A percentile compares a stretch with the other conserved stretches of the same genome.
Evolutionary conservation across 345 rosid genomes (phyloP).

Genomic region (Pugionium cornutum): DNA sequence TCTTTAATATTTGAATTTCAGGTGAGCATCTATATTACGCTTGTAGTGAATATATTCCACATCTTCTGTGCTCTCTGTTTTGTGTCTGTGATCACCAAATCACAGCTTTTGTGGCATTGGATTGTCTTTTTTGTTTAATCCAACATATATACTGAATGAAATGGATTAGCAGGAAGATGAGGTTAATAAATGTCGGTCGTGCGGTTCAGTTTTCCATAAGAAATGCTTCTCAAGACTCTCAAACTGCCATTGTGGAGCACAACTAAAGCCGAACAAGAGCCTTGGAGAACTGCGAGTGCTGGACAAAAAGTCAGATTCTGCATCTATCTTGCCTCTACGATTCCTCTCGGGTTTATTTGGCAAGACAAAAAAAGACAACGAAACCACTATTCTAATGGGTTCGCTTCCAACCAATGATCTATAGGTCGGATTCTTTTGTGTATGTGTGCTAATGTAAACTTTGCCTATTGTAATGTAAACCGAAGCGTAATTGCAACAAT

Average conservation of each 20-base stretch:
- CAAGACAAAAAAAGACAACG: conserved; percentile 52
- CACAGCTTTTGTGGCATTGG: conserved; percentile 3
- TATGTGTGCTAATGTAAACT: conserved; percentile 16
- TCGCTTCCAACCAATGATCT: conserved; percentile 68
- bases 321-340: conserved; percentile 45
- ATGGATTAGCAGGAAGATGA: conserved; percentile 68
- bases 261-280: conserved; percentile 40
- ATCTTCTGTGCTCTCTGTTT: background rate
- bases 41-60: conserved; percentile 4
- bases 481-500: conserved; percentile 1
- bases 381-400: conserved; percentile 70
- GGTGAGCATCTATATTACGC: conserved; percentile 45
- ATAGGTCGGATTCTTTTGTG: conserved; percentile 35
- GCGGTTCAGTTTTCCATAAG: conserved; percentile 68
- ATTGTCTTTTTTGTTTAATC: background rate
- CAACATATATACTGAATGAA: conserved; percentile 1
- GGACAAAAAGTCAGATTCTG: conserved; percentile 53
- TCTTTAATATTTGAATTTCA: conserved; percentile 94
- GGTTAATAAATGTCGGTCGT: conserved; percentile 59
- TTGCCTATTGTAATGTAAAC: conserved; percentile 25
- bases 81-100: conserved; percentile 8
- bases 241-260: conserved; percentile 67
- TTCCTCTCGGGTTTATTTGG: conserved; percentile 66
- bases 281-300: conserved; percentile 41
- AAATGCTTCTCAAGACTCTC: conserved; percentile 67